Evolutionary conservation across 2,329 filamentous ascomycete species (phyloP).

Genomic region (Sphaceloma murrayae): DNA sequence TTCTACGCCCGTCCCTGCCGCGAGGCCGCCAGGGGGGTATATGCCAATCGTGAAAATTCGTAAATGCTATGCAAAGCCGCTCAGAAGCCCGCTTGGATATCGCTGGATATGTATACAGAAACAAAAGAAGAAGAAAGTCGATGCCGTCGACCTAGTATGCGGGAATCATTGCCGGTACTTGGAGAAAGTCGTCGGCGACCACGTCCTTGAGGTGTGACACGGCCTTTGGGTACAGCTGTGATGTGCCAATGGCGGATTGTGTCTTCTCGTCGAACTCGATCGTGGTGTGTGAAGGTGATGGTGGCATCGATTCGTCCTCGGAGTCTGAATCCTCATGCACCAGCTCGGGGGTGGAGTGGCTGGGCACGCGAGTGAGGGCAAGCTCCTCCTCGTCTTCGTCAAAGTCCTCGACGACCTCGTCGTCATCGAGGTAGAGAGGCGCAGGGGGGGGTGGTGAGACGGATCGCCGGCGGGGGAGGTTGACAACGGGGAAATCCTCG

Average conservation of each 20-base stretch:
- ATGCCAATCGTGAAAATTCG: slow-evolving; percentile 14
- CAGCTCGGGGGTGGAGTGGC: slow-evolving; percentile 40
- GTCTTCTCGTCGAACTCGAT: slow-evolving; percentile 40
- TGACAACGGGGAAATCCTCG: slow-evolving; percentile 32
- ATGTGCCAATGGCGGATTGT: slow-evolving; percentile 30
- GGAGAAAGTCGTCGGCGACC: slow-evolving; percentile 12
- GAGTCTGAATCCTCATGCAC: slow-evolving; percentile 35
- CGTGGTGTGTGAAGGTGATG: slow-evolving; percentile 36
- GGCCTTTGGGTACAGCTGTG: slow-evolving; percentile 11
- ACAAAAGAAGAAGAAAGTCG: slow-evolving; percentile 3
- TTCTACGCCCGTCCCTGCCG: slow-evolving; percentile 9
- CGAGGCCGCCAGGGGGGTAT: slow-evolving; percentile 4
- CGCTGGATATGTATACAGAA: slow-evolving; percentile 8
- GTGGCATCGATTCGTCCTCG: slow-evolving; percentile 41
- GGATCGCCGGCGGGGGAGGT: slow-evolving; percentile 30
- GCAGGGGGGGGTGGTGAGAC: slow-evolving; percentile 32
- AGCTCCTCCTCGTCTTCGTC: slow-evolving; percentile 39
- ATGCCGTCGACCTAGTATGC: slow-evolving; percentile 11
- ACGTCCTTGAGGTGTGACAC: slow-evolving; percentile 3
- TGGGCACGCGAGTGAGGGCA: slow-evolving; percentile 37
- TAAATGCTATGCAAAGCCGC: slow-evolving; percentile 9
- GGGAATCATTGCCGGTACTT: slow-evolving; percentile 10
- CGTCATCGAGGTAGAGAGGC: slow-evolving; percentile 34
- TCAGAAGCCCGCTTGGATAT: slow-evolving; percentile 12
- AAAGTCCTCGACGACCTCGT: slow-evolving; percentile 34